These are phyloP conservation scores for Fusarium vanettenii DNA, from an alignment of 2,329 filamentous ascomycete species.

Conservation along the genomic window DNA sequence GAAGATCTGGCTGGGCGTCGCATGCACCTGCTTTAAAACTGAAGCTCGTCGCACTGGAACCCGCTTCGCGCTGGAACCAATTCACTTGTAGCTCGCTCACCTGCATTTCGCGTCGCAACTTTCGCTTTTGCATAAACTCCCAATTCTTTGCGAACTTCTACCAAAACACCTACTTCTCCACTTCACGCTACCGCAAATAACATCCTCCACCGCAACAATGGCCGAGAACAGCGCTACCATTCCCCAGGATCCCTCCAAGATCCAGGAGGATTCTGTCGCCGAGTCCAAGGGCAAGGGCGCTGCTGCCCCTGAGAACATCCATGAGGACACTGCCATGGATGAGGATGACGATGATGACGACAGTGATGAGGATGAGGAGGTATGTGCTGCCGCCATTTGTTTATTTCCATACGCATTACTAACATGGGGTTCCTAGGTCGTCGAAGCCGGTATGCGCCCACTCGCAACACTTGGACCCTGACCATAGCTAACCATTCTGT, in stretches of 20 bases:
- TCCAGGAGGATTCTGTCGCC: constrained; percentile 53
- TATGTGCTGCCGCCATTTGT: constrained; percentile 20
- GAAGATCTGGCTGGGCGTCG: constrained; percentile 36
- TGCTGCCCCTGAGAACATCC: constrained; percentile 63
- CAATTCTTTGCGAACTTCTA: constrained; percentile 25
- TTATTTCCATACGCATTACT: constrained; percentile 27
- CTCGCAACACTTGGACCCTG: constrained; percentile 7
- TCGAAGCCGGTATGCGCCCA: constrained; percentile 44
- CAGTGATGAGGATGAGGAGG: constrained; percentile 50
- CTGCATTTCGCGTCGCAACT: constrained; percentile 40
- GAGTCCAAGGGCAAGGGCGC: constrained; percentile 92
- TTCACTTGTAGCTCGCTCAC: constrained; percentile 44
- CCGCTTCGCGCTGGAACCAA: constrained; percentile 22
- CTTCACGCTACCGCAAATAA: background rate
- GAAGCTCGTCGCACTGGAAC: constrained; percentile 37
- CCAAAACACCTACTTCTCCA: constrained; percentile 12
- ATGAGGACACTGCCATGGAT: constrained; percentile 75
- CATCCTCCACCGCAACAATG: constrained; percentile 50
- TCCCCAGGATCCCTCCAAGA: constrained; percentile 57
- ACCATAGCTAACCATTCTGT: constrained; percentile 43
- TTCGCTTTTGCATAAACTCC: constrained; percentile 32
- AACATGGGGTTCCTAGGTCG: constrained; percentile 41
- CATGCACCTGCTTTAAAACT: constrained; percentile 44
- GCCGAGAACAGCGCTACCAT: constrained; percentile 62
- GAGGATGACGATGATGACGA: constrained; percentile 74